Conservation (phyloP, 768 basidiomycete genomes). For the Boletus rubroflammeus region DNA sequence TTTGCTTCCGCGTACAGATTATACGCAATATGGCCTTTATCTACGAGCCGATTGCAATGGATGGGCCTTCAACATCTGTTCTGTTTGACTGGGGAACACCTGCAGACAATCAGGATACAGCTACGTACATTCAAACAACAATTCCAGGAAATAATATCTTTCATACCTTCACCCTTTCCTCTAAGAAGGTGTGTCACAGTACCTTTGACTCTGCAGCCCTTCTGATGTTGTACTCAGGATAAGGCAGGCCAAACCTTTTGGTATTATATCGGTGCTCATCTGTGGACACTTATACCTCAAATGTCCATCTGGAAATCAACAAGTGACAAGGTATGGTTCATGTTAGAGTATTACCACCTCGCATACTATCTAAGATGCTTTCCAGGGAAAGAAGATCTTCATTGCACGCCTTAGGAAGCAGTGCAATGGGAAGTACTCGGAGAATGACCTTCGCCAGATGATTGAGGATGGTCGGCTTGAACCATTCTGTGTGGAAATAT, state of each 20-base stretch:
- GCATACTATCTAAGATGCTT: neutral
- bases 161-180: conserved; percentile 51
- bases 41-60: conserved; percentile 54
- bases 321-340: conserved; percentile 31
- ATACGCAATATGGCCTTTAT: conserved; percentile 43
- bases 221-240: conserved; percentile 29
- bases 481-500: conserved; percentile 44
- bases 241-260: conserved; percentile 28
- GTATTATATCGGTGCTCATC: conserved; percentile 50
- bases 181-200: conserved; percentile 37
- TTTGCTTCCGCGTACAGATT: conserved; percentile 44
- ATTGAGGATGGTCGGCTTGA: conserved; percentile 41
- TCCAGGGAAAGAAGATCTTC: conserved; percentile 32
- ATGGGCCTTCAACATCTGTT: conserved; percentile 40
- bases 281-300: conserved; percentile 37
- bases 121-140: conserved; percentile 31
- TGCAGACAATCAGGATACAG: conserved; percentile 32
- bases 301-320: conserved; percentile 39
- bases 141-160: conserved; percentile 29
- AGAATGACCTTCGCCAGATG: conserved; percentile 34
- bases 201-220: neutral
- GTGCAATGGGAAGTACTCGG: conserved; percentile 31
- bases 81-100: conserved; percentile 52
- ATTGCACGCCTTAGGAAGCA: conserved; percentile 36
- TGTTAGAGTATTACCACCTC: neutral